Evolutionary conservation across 2,329 filamentous ascomycete genomes (phyloP).

Genomic region (Emergomyces orientalis): DNA sequence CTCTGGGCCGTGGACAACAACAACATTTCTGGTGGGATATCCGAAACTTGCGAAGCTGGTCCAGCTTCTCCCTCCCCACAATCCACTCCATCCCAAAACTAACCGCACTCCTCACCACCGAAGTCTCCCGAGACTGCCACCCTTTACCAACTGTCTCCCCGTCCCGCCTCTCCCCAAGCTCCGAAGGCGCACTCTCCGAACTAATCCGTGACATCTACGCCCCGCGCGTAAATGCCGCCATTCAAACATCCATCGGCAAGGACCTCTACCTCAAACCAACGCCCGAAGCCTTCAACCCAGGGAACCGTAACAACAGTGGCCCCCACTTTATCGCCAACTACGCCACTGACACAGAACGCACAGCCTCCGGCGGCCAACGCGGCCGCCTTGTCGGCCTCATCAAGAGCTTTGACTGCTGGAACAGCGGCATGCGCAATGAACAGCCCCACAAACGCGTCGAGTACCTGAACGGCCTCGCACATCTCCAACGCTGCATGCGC

Average conservation of each 20-base stretch:
- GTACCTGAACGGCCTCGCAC: slow-evolving; percentile 77
- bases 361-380: slow-evolving; percentile 42
- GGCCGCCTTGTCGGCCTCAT: slow-evolving; percentile 72
- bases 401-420: slow-evolving; percentile 88
- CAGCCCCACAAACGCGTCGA: slow-evolving; percentile 75
- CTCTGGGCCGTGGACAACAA: slow-evolving; percentile 55
- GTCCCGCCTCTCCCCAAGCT: slow-evolving; percentile 62
- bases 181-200: slow-evolving; percentile 63
- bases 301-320: slow-evolving; percentile 35
- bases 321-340: slow-evolving; percentile 48
- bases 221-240: slow-evolving; percentile 75
- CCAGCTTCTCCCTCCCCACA: slow-evolving; percentile 62
- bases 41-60: slow-evolving; percentile 77
- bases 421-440: slow-evolving; percentile 84
- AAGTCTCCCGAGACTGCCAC: slow-evolving; percentile 43
- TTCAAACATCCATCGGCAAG: slow-evolving; percentile 62
- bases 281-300: slow-evolving; percentile 29
- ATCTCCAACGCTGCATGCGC: slow-evolving; percentile 85
- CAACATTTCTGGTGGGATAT: slow-evolving; percentile 96
- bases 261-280: slow-evolving; percentile 42
- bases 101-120: slow-evolving; percentile 60
- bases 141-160: slow-evolving; percentile 25
- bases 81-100: slow-evolving; percentile 67
- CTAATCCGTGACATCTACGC: slow-evolving; percentile 72
- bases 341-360: slow-evolving; percentile 41